phyloP scores from a whole-genome alignment of 192 early-diverging fungal genomes.

The Oehlia diaphana region DNA sequence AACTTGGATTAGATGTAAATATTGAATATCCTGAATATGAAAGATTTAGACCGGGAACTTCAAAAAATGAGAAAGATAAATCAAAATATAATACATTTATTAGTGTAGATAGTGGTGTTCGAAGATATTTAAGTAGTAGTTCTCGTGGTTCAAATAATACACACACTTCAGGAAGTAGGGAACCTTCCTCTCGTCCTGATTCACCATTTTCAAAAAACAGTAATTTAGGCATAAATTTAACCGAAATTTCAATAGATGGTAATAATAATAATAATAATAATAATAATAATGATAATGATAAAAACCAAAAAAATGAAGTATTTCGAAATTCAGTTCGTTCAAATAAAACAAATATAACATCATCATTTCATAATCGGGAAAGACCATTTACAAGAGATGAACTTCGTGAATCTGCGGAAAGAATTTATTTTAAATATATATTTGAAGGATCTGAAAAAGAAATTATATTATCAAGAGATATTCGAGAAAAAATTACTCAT shows the following conservation, averaged over 20 bases:
- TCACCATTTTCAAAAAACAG: conserved; percentile 1
- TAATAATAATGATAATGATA: not conserved
- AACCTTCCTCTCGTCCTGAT: conserved; percentile 14
- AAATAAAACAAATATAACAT: conserved; percentile 18
- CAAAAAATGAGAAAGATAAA: not conserved
- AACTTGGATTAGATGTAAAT: conserved; percentile 29
- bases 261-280: not conserved
- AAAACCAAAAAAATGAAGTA: not conserved
- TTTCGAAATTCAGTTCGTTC: conserved; percentile 31
- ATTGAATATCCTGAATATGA: conserved; percentile 27
- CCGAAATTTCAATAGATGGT: not conserved
- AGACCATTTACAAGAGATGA: conserved; percentile 44
- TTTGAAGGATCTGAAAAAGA: conserved; percentile 51
- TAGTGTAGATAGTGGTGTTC: not conserved
- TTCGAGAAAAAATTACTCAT: conserved; percentile 37
- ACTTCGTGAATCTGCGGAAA: conserved; percentile 51
- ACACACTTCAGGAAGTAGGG: not conserved
- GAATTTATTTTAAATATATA: conserved; percentile 57
- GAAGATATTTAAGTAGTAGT: conserved; percentile 11
- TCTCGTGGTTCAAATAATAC: conserved; percentile 6
- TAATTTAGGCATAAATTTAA: not conserved
- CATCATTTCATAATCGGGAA: conserved; percentile 19
- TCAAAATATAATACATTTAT: not conserved
- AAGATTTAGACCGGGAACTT: not conserved
- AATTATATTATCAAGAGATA: conserved; percentile 40